These are phyloP conservation scores for Xylariales sp. DNA, from an alignment of 2,329 filamentous ascomycete genomes.

Conservation along the genomic window DNA sequence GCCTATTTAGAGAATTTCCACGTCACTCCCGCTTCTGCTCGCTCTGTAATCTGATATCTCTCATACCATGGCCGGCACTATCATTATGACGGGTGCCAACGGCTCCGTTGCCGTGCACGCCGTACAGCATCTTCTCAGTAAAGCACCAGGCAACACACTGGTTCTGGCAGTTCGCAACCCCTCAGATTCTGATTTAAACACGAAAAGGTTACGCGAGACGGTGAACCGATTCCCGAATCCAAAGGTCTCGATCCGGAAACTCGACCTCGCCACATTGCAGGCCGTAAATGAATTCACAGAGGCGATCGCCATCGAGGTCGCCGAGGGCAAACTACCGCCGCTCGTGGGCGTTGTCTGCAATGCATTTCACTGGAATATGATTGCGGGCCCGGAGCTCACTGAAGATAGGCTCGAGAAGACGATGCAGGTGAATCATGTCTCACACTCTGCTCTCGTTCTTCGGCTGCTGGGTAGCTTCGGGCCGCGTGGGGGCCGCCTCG, in stretches of 20 bases:
- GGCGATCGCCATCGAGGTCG: slow-evolving; percentile 47
- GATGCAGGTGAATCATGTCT: slow-evolving; percentile 55
- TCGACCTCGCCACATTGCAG: slow-evolving; percentile 53
- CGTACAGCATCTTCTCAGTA: slow-evolving; percentile 40
- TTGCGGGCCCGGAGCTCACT: slow-evolving; percentile 49
- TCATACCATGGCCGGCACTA: slow-evolving; percentile 48
- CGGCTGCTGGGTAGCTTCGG: slow-evolving; percentile 69
- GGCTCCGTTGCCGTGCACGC: slow-evolving; percentile 50
- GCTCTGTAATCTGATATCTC: not conserved
- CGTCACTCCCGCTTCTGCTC: not conserved
- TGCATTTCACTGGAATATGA: slow-evolving; percentile 55
- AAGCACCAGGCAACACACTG: slow-evolving; percentile 42
- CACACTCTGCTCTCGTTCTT: slow-evolving; percentile 54
- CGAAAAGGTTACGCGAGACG: slow-evolving; percentile 43
- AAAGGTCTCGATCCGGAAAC: slow-evolving; percentile 49
- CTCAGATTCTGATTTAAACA: slow-evolving; percentile 48
- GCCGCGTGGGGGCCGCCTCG: slow-evolving; percentile 58
- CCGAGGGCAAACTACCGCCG: slow-evolving; percentile 46
- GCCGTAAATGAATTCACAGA: slow-evolving; percentile 52
- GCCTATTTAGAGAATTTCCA: not conserved
- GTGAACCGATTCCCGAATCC: slow-evolving; percentile 52
- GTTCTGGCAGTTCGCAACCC: slow-evolving; percentile 52
- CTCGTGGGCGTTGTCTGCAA: slow-evolving; percentile 55
- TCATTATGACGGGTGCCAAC: slow-evolving; percentile 55
- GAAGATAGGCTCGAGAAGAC: slow-evolving; percentile 54